These are phyloP conservation scores for Puccinia horiana DNA, from an alignment of 1,284 basidiomycete species.

Conservation along the genomic window DNA sequence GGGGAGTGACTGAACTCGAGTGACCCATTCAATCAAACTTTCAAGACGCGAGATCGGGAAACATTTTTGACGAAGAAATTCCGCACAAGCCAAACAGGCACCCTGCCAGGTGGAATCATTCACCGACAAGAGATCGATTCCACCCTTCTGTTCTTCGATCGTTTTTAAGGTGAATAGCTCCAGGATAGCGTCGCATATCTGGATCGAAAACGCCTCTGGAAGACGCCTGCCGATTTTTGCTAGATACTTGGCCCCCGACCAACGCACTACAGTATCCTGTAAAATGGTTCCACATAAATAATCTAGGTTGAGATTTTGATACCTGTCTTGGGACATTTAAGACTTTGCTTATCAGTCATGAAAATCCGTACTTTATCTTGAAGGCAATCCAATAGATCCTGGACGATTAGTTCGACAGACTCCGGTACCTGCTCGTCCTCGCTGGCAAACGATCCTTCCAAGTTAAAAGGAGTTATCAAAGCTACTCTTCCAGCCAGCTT, in stretches of 20 bases:
- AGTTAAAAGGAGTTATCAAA: neutral
- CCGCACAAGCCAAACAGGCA: conserved; percentile 85
- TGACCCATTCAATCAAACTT: conserved; percentile 72
- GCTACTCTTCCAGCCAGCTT: conserved; percentile 56
- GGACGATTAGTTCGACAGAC: conserved; percentile 74
- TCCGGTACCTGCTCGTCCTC: conserved; percentile 70
- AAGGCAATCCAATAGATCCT: conserved; percentile 72
- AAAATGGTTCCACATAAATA: neutral
- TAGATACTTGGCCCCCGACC: conserved; percentile 89
- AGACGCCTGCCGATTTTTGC: conserved; percentile 81
- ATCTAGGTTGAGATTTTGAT: neutral
- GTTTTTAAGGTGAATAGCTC: conserved; percentile 67
- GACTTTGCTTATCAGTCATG: conserved; percentile 3
- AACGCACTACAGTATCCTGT: conserved; percentile 91
- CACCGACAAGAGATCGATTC: conserved; percentile 66
- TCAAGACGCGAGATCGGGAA: conserved; percentile 66
- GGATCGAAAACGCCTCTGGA: conserved; percentile 71
- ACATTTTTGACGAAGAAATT: conserved; percentile 80
- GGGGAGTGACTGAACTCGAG: conserved; percentile 65
- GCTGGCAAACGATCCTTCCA: conserved; percentile 6
- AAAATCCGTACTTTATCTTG: conserved; percentile 72
- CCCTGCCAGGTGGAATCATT: conserved; percentile 90
- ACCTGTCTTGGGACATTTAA: neutral
- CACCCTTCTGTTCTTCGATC: conserved; percentile 66
- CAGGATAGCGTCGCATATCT: conserved; percentile 78